Conservation (phyloP, 352 stramenopile genomes). For the Globisporangium perplexum region DNA sequence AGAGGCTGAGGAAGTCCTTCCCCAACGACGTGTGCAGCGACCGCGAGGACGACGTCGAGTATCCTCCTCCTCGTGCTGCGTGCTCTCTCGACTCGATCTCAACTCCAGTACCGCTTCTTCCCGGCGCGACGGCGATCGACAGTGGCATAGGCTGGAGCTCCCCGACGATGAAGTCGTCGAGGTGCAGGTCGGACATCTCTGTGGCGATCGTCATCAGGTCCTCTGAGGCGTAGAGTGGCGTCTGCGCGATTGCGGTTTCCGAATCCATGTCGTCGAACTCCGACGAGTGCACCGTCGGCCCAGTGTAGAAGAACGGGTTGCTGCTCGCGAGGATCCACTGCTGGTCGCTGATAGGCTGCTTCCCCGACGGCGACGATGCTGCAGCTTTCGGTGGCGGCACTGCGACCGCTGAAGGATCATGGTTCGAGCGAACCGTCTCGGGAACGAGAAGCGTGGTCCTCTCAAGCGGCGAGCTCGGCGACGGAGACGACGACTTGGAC, state of each 20-base stretch:
- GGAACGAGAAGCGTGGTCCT: not conserved
- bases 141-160: conserved; percentile 15
- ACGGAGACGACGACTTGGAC: conserved; percentile 1
- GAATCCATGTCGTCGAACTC: conserved; percentile 59
- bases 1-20: conserved; percentile 75
- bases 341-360: conserved; percentile 17
- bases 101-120: conserved; percentile 6
- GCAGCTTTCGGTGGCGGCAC: not conserved
- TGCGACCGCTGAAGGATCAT: not conserved
- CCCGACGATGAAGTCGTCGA: conserved; percentile 62
- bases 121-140: conserved; percentile 5
- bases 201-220: conserved; percentile 50
- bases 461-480: not conserved
- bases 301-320: conserved; percentile 43
- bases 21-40: conserved; percentile 68
- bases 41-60: conserved; percentile 9
- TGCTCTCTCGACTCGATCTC: not conserved
- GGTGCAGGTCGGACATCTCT: conserved; percentile 53
- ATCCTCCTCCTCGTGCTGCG: conserved; percentile 1
- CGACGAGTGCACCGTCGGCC: conserved; percentile 6
- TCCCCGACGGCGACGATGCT: not conserved
- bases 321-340: conserved; percentile 52
- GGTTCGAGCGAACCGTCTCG: not conserved
- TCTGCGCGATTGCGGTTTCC: conserved; percentile 62
- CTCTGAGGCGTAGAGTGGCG: conserved; percentile 43